Conservation (phyloP, 2,329 filamentous ascomycete species). For the Ophiosphaerella herpotricha region DNA sequence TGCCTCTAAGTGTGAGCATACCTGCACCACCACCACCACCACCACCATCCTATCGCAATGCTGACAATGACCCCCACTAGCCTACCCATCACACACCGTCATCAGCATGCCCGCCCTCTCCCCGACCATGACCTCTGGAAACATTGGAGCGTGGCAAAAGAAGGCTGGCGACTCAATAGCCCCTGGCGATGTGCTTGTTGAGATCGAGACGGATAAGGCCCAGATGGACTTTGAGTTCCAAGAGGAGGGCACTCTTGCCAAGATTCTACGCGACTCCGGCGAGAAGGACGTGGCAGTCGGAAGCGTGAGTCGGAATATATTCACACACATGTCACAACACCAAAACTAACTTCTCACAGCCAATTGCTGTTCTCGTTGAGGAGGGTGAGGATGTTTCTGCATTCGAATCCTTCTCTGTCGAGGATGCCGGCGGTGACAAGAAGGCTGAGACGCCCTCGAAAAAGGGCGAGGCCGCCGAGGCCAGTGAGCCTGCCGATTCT, state of each 20-base stretch:
- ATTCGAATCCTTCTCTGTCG: conserved; percentile 85
- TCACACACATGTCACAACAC: not conserved
- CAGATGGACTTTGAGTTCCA: conserved; percentile 99
- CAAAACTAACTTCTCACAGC: conserved; percentile 60
- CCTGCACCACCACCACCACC: no score
- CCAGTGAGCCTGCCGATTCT: conserved; percentile 63
- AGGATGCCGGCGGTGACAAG: conserved; percentile 88
- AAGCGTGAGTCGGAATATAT: conserved; percentile 66
- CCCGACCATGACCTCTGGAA: conserved; percentile 95
- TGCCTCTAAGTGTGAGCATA: conserved; percentile 67
- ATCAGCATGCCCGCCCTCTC: conserved; percentile 98
- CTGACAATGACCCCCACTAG: conserved; percentile 58
- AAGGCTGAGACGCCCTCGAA: conserved; percentile 66
- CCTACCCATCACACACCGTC: conserved; percentile 91
- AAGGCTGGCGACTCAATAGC: conserved; percentile 85
- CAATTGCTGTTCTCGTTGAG: conserved; percentile 93
- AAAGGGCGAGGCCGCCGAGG: conserved; percentile 62
- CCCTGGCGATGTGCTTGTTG: conserved; percentile 93
- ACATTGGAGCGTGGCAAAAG: conserved; percentile 98
- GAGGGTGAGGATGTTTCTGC: conserved; percentile 85
- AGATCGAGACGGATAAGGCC: conserved; percentile 99
- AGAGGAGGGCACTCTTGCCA: conserved; percentile 93
- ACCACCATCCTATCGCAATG: conserved; percentile 15
- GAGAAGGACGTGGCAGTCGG: conserved; percentile 94
- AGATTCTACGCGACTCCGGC: conserved; percentile 89